These are phyloP conservation scores for Agastache rugosa DNA, from an alignment of 257 asterid species.

Conservation along the genomic window DNA sequence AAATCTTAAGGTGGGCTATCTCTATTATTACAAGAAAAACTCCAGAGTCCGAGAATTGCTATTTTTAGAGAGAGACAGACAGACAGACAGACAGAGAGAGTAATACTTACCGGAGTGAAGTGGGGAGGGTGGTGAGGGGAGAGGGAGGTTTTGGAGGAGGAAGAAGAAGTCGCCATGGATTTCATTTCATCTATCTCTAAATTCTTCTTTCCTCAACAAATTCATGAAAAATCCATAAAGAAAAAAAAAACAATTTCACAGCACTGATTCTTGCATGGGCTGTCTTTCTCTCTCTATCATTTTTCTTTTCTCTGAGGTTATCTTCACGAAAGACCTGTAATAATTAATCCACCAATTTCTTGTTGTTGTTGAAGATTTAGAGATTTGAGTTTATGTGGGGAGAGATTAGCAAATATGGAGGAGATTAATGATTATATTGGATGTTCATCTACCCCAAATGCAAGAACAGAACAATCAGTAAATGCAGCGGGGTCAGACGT, in stretches of 20 bases:
- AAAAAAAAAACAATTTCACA: neutral
- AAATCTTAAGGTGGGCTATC: too few relatives aligned
- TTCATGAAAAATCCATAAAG: neutral
- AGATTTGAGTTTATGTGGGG: constrained; percentile 35
- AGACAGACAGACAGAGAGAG: neutral
- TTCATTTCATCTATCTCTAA: constrained; percentile 35
- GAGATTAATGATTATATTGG: neutral
- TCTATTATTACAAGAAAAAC: too few relatives aligned
- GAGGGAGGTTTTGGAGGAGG: constrained; percentile 51
- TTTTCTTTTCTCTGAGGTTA: neutral
- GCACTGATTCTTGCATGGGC: constrained; percentile 31
- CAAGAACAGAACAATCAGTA: constrained; percentile 44
- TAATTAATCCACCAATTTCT: constrained; percentile 38
- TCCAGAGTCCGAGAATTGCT: neutral
- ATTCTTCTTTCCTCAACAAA: neutral
- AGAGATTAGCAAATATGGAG: constrained; percentile 7
- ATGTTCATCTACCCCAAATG: constrained; percentile 50
- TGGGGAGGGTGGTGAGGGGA: constrained; percentile 77
- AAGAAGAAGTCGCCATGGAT: constrained; percentile 63
- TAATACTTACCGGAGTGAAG: constrained; percentile 73
- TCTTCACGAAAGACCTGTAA: constrained; percentile 43
- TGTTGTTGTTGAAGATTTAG: neutral
- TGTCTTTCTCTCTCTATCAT: constrained; percentile 33
- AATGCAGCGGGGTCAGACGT: constrained; percentile 50
- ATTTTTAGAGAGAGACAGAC: constrained; percentile 5